Base-by-base conservation (phyloP, 768 basidiomycete species). In the Tephrocybe sp. region DNA sequence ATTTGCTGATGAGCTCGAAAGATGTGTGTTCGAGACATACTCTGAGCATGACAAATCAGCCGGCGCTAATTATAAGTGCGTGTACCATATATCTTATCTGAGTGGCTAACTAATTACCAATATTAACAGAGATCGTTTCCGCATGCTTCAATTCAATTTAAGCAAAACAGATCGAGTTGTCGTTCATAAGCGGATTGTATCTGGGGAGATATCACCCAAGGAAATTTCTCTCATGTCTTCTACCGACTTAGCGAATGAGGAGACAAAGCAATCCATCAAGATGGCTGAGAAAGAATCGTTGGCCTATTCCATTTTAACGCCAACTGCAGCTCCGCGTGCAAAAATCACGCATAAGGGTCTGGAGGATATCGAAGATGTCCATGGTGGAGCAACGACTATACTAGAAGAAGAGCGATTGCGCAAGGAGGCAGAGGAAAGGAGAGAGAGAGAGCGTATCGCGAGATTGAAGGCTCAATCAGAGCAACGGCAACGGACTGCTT, bases 321-420 rank as follows among this genome's bases (percentile, higher is more conserved):
- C 86, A 67, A 74, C 80, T 8, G 71, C 73, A 8, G 76, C 80
- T 19, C 89, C 92, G 48, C 75, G 77, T 59, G 78, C 79, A 31
- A 95, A 94, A 68, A 87, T 92, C 54, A 96, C 92, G 22, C 92
- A 94, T 74, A 96, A 96, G 69, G 92, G 92, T 46, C 70, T 94
- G 55, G 86, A 94, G 73, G 87, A 92, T 61, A 92, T 96, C 61
- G 92, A 96, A 66, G 85, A 84, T 65, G 69, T 85, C 48, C 80
- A 82, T 58, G 85, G 83, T 12, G 68, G 68, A 39, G 55, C 61
- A 26, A 60, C 66, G 51, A 67, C 62, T 41, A 45, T 57, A 44
- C 71, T 70, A 55, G 80, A 83, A 56, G 68, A 73, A 59, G 87
- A 89, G 60, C 73, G 75, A 40, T 79, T 83, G 60, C 77, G 74